Conservation (phyloP, 139 green algal species). For the Spirogloea muscicola region DNA sequence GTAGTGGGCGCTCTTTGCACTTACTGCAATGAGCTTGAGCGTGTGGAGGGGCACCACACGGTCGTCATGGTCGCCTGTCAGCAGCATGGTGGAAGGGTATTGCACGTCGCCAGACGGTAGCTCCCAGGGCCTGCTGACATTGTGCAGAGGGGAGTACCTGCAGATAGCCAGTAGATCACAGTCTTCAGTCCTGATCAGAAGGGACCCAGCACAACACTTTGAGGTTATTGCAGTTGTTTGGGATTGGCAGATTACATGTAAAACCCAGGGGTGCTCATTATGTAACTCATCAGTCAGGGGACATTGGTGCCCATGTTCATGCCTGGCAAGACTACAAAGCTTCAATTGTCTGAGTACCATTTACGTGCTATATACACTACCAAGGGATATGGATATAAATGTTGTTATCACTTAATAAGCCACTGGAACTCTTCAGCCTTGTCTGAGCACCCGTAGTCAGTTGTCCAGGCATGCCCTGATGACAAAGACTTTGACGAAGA, state of each 20-base stretch:
- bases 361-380: no score
- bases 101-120: no score
- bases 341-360: not conserved
- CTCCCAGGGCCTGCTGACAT: conserved; percentile 64
- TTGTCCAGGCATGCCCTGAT: conserved; percentile 51
- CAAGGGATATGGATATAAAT: no score
- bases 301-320: not conserved
- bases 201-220: no score
- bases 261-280: no score
- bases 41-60: conserved; percentile 82
- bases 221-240: no score
- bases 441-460: conserved; percentile 80
- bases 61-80: conserved; percentile 83
- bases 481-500: no score
- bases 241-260: no score
- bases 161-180: not conserved
- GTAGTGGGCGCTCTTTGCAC: no score
- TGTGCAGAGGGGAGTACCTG: conserved; percentile 81
- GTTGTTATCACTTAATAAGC: conserved; percentile 67
- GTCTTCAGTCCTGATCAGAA: no score
- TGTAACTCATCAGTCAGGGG: no score
- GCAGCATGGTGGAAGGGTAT: conserved; percentile 79
- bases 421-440: conserved; percentile 64
- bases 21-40: conserved; percentile 70
- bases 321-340: not conserved